These are phyloP conservation scores for Astrothelium subdiscretum DNA, from an alignment of 495 filamentous ascomycete genomes.

Conservation along the genomic window DNA sequence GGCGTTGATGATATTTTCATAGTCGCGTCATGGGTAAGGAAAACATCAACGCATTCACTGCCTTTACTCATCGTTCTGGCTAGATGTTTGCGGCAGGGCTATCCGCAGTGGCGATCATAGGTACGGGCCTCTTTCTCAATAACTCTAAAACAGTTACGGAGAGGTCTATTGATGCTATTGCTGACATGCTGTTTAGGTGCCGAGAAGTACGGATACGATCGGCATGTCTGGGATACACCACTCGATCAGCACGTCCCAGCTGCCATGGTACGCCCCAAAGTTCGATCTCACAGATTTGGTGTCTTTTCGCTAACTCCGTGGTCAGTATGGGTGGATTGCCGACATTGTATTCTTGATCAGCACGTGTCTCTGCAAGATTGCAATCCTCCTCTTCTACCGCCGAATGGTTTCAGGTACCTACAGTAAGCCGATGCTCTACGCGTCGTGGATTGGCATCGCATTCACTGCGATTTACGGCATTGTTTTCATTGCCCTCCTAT, in stretches of 20 bases:
- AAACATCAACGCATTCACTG: neutral
- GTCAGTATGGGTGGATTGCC: constrained; percentile 17
- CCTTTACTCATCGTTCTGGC: neutral
- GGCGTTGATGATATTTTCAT: constrained; percentile 16
- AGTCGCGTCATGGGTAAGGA: constrained; percentile 5
- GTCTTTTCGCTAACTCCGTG: neutral
- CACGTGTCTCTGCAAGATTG: constrained; percentile 20
- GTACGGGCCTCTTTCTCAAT: neutral
- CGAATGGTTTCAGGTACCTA: constrained; percentile 16
- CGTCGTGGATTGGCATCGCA: constrained; percentile 14
- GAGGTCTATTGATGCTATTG: neutral
- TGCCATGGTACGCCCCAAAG: constrained; percentile 8
- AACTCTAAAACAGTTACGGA: neutral
- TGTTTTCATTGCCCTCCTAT: constrained; percentile 13
- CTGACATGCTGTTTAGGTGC: constrained; percentile 7
- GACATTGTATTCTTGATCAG: constrained; percentile 19
- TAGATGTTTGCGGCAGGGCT: constrained; percentile 3
- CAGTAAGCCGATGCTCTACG: constrained; percentile 6
- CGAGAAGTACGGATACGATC: constrained; percentile 16
- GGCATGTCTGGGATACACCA: constrained; percentile 23
- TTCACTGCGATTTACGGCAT: constrained; percentile 16
- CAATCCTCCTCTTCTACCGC: constrained; percentile 22
- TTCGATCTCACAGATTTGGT: neutral
- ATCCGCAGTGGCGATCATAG: neutral
- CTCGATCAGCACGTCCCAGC: constrained; percentile 4